Evolutionary conservation across 1,284 basidiomycete genomes (phyloP), one percentile per base, ranked within the genome.

Genomic region (Stereum hirsutum): DNA sequence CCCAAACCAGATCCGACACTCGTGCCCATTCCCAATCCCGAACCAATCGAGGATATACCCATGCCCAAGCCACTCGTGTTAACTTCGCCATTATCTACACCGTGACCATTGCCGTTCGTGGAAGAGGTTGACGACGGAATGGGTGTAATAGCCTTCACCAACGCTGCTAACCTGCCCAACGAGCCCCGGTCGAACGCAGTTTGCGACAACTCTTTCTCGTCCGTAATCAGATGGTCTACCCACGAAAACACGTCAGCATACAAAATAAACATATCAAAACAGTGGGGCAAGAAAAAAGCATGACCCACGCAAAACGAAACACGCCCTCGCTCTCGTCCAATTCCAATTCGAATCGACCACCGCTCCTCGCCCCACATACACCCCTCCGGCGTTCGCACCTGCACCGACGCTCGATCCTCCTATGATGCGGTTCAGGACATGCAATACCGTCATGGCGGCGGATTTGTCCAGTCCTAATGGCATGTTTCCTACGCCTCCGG

Each of bases 201-300:
- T 40, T 75, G 66, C 51, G 84, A 84, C 0, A 90, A 65, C 1
- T 71, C 64, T 1, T 70, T 66, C 52, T 90, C 75, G 53, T 92
- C 89, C 6, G 70, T 67, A 1, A 89, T 77, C 0, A 93, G 69
- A 42, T 79, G 66, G 41, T 79, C 89, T 91, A 52, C 12, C 42
- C 19, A 11, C 8, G 14, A 39, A 21, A 25, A n/a, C n/a, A n/a
- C n/a, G n/a, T n/a, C n/a, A n/a, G n/a, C n/a, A n/a, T n/a, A n/a
- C 1, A 10, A 19, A 15, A 17, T 14, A 38, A 17, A n/a, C 23
- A 23, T 32, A 25, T 44, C 2, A 48, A 24, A 12, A 30, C 25
- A 28, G 32, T 2, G 14, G 28, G 39, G 2, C 6, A 24, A 27
- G 20, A 33, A 26, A 42, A 23, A 21, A 42, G 30, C 2, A 14